Conservation (phyloP, 768 basidiomycete species). For the Boletus reticulatus region DNA sequence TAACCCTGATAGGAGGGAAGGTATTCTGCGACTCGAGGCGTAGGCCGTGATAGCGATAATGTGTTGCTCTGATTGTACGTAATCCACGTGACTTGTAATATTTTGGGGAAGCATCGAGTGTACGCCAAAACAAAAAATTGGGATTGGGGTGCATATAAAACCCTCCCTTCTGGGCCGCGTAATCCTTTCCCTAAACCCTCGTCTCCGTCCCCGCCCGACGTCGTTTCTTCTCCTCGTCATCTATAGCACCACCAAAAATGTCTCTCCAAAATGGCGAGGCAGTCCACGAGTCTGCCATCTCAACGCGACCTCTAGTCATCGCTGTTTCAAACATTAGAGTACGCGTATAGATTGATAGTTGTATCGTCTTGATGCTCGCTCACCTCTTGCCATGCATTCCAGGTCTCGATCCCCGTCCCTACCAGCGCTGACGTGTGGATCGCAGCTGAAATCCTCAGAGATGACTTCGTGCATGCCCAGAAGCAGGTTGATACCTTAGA, state of each 20-base stretch:
- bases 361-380: background rate
- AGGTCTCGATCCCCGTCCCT: conserved; percentile 88
- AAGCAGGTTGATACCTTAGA: conserved; percentile 56
- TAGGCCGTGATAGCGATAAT: too few species aligned
- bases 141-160: conserved; percentile 31
- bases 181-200: conserved; percentile 8
- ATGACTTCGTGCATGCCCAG: conserved; percentile 77
- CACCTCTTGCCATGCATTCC: conserved; percentile 4
- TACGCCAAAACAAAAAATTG: conserved; percentile 28
- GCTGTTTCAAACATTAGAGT: conserved; percentile 34
- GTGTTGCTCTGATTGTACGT: conserved; percentile 11
- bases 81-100: conserved; percentile 25
- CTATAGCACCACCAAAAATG: conserved; percentile 26
- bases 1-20: conserved; percentile 14
- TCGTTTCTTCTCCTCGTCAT: background rate
- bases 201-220: conserved; percentile 1
- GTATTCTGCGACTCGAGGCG: background rate
- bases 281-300: conserved; percentile 28
- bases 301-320: conserved; percentile 36
- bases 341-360: conserved; percentile 19
- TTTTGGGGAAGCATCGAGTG: conserved; percentile 25
- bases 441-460: conserved; percentile 85
- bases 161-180: conserved; percentile 4
- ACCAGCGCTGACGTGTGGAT: conserved; percentile 86
- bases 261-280: conserved; percentile 31